These are phyloP conservation scores for Trichoderma polysporum DNA, from an alignment of 2,329 filamentous ascomycete species.

Conservation along the genomic window DNA sequence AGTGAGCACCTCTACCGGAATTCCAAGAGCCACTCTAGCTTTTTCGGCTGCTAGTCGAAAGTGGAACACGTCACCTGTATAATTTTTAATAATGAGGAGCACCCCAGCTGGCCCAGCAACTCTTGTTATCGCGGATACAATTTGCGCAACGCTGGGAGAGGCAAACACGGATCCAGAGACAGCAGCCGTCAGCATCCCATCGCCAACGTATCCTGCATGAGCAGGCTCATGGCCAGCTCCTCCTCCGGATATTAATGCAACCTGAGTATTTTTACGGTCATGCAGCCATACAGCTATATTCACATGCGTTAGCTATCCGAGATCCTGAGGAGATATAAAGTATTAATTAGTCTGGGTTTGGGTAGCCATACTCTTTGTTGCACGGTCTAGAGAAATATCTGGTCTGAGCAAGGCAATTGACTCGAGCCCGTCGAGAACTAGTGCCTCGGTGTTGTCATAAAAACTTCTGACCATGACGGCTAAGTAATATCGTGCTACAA, in stretches of 20 bases:
- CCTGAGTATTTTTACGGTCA: not conserved
- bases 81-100: not conserved
- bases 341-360: not conserved
- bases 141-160: not conserved
- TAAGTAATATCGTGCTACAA: not conserved
- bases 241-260: not conserved
- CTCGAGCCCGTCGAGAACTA: not conserved
- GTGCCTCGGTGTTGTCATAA: not conserved
- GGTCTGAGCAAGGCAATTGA: not conserved
- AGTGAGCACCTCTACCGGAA: not conserved
- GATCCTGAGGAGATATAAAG: too few relatives aligned
- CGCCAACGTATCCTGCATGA: not conserved
- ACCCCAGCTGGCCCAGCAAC: not conserved
- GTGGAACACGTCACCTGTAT: not conserved
- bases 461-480: not conserved
- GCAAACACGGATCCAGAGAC: slow-evolving; percentile 1
- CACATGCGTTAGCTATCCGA: not conserved
- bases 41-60: not conserved
- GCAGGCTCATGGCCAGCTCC: not conserved
- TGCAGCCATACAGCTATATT: not conserved
- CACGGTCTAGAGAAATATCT: not conserved
- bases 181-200: not conserved
- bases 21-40: not conserved
- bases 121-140: not conserved
- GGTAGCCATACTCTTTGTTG: not conserved